Conservation (phyloP, 352 stramenopile genomes). For the Phytopythium cucurbitacearum region DNA sequence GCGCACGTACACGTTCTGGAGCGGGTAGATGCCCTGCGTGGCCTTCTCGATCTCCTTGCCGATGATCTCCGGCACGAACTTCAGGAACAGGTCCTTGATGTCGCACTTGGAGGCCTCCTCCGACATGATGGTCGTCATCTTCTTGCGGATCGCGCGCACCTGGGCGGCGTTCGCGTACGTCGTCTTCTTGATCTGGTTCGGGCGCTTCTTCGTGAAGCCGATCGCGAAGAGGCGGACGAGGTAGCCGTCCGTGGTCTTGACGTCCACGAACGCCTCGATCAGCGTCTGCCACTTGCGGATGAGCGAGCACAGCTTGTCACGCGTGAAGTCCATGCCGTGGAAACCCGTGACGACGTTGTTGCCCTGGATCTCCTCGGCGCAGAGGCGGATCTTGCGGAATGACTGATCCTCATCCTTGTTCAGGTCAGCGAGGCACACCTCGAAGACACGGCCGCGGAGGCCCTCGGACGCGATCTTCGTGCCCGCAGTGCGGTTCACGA, state of each 20-base stretch:
- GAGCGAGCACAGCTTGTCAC: constrained; percentile 99
- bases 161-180: constrained; percentile 98
- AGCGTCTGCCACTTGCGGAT: constrained; percentile 99
- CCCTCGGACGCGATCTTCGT: constrained; percentile 98
- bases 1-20: constrained; percentile 99
- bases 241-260: constrained; percentile 99
- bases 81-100: constrained; percentile 99
- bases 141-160: constrained; percentile 96
- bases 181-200: constrained; percentile 99
- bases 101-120: constrained; percentile 97
- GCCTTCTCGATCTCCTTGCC: constrained; percentile 98
- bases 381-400: constrained; percentile 99
- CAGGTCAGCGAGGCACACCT: constrained; percentile 98
- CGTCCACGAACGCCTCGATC: constrained; percentile 98
- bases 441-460: constrained; percentile 98
- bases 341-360: constrained; percentile 85
- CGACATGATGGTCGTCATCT: constrained; percentile 98
- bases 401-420: constrained; percentile 97
- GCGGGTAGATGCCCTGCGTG: constrained; percentile 97
- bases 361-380: constrained; percentile 97
- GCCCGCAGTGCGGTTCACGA: constrained; percentile 97
- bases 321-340: constrained; percentile 93
- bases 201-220: constrained; percentile 99
- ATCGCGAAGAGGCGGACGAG: constrained; percentile 99
- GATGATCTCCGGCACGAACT: constrained; percentile 98